Percentiles rank a stretch among this genome's conserved stretches.
Conservation (phyloP, 2,329 filamentous ascomycete genomes). For the Aspergillus puulaauensis region DNA sequence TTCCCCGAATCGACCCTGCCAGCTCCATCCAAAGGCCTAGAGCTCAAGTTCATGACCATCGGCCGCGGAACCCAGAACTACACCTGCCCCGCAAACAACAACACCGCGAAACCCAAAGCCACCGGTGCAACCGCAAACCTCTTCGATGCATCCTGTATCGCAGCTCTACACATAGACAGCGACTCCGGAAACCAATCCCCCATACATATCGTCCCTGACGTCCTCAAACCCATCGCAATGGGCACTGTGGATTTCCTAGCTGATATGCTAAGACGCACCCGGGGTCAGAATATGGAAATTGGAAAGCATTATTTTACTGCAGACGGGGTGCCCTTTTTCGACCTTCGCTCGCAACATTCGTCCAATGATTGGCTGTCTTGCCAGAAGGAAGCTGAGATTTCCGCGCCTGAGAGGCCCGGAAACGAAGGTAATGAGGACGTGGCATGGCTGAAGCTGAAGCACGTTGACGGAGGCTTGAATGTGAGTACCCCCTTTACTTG, state of each 20-base stretch:
- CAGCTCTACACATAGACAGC: conserved; percentile 10
- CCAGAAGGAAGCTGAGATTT: conserved; percentile 27
- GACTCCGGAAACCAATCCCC: conserved; percentile 16
- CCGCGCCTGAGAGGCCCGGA: conserved; percentile 20
- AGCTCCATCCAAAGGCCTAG: conserved; percentile 25
- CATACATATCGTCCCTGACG: conserved; percentile 28
- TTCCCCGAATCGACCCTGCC: conserved; percentile 27
- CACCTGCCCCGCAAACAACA: conserved; percentile 37
- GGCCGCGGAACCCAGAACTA: conserved; percentile 55
- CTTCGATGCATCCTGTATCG: conserved; percentile 45
- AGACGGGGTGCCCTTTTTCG: conserved; percentile 30
- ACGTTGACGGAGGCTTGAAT: conserved; percentile 29
- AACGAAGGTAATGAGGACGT: conserved; percentile 22
- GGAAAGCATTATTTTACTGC: conserved; percentile 38
- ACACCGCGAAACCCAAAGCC: conserved; percentile 31
- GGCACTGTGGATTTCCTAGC: conserved; percentile 30
- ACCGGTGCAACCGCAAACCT: conserved; percentile 48
- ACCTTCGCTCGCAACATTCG: conserved; percentile 23
- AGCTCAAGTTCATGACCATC: conserved; percentile 46
- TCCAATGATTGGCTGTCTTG: conserved; percentile 24
- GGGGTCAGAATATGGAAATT: conserved; percentile 28
- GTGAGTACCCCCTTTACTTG: conserved; percentile 20
- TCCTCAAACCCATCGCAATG: conserved; percentile 20
- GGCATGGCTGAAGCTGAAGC: conserved; percentile 34
- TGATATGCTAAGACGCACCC: conserved; percentile 16